Evolutionary conservation across 1,284 basidiomycete species (phyloP), one percentile per base, ranked within the genome.

Genomic region (Leucoagaricus sp.): DNA sequence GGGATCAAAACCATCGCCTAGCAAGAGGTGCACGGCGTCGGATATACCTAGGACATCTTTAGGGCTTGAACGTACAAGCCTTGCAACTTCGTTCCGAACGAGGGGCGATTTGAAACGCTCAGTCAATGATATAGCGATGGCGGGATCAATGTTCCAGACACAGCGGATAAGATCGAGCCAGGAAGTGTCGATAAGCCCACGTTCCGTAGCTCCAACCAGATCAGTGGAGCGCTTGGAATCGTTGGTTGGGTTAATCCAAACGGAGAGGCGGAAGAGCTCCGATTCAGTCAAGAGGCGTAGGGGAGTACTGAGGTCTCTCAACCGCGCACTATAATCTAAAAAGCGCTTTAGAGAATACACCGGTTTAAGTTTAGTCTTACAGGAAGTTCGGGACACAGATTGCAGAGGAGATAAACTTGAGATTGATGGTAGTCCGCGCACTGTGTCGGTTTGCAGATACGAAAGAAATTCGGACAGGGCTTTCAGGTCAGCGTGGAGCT

Each of bases 201-300:
- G 60, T 64, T 91, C 86, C n/a, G 78, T 73, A n/a, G 72, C 73
- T 8, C 78, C 75, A 28, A 79, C 63, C 49, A 88, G 76, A 65
- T 93, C 87, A 17, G 67, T 68, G 9, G 86, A 90, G 60, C 89
- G 83, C 63, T 82, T 85, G 2, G 79, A 65, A 60, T 96, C 93
- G 61, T 88, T 90, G 25, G 84, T 79, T 0, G 95, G 93, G 70
- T 99, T 98, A 48, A 81, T 79, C 97, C 97, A 99, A 1, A 99
- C 95, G 3, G 78, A 82, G 47, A 99, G 74, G 12, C 94, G 83
- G 65, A 82, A 86, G 42, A 96, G 86, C 69, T 99, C 97, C 67
- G 93, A 96, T 70, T 97, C 94, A 10, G 96, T 84, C 12, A 99
- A 79, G 3, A 96, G 74, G 48, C 89, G 83, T 25, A 98, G 75